Evolutionary conservation across 2,329 filamentous ascomycete species (phyloP).

Genomic region (Cladosporium austrohemisphaericum): DNA sequence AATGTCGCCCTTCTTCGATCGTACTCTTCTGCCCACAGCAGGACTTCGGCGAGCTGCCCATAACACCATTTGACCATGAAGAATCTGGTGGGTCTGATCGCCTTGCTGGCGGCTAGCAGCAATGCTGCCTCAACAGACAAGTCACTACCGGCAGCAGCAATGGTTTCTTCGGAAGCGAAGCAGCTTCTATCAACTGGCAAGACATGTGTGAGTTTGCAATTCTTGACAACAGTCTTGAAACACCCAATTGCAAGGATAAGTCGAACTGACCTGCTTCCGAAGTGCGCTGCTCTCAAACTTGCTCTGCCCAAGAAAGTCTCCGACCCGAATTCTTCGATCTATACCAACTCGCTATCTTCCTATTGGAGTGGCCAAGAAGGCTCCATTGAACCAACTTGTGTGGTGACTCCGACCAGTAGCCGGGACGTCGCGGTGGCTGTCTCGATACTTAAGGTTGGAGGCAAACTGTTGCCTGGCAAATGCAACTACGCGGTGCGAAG

Average conservation of each 20-base stretch:
- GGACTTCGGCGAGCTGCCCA: too few species aligned
- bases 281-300: conserved; percentile 17
- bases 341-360: conserved; percentile 21
- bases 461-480: conserved; percentile 13
- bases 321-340: conserved; percentile 15
- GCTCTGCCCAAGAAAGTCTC: conserved; percentile 14
- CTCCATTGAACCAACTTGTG: conserved; percentile 19
- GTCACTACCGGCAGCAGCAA: conserved; percentile 5
- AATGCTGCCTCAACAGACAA: not conserved
- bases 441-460: conserved; percentile 16
- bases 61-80: too few species aligned
- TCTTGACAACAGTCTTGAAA: not conserved
- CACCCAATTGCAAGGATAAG: not conserved
- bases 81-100: too few species aligned
- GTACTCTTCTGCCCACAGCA: too few species aligned
- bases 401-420: conserved; percentile 19
- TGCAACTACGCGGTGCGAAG: conserved; percentile 20
- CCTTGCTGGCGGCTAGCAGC: too few species aligned
- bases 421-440: conserved; percentile 22
- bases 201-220: not conserved
- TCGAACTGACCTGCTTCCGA: not conserved
- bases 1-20: too few species aligned
- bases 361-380: conserved; percentile 25
- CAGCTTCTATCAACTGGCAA: not conserved
- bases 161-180: not conserved